phyloP scores from a whole-genome alignment of 2,329 filamentous ascomycete genomes.

The Beauveria sp. region DNA sequence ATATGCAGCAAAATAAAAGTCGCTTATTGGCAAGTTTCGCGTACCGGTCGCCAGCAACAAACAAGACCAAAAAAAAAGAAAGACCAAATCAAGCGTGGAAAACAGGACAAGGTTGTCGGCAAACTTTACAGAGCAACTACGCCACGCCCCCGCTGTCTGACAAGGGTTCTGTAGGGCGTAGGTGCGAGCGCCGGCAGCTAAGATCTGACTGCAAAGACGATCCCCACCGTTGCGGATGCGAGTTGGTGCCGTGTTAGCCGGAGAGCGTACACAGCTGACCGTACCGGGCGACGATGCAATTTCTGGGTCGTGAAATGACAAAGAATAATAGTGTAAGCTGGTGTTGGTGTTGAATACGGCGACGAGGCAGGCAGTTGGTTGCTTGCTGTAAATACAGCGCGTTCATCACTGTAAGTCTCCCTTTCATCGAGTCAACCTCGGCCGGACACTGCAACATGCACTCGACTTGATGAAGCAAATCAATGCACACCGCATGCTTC shows the following conservation, averaged over 20 bases:
- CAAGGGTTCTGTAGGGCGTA: neutral
- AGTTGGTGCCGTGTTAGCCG: constrained; percentile 9
- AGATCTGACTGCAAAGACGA: constrained; percentile 9
- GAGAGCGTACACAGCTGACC: neutral
- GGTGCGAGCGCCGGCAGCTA: constrained; percentile 6
- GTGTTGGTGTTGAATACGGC: too few species aligned
- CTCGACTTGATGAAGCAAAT: too few species aligned
- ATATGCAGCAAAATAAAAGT: too few species aligned
- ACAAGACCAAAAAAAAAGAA: too few species aligned
- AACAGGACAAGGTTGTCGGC: too few species aligned
- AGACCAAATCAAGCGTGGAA: too few species aligned
- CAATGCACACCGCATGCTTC: too few species aligned
- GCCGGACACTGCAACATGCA: too few species aligned
- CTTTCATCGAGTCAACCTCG: too few species aligned
- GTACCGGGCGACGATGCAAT: neutral
- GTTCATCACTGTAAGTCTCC: neutral
- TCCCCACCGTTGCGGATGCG: constrained; percentile 6
- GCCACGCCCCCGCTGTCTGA: neutral
- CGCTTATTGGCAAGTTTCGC: neutral
- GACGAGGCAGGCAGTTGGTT: neutral
- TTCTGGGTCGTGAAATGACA: neutral
- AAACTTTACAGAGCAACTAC: neutral
- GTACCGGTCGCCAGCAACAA: too few species aligned
- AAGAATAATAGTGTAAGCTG: neutral
- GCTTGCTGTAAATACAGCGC: neutral